Base-by-base conservation (phyloP, 2,329 filamentous ascomycete species). In the Xylariaceae sp. region DNA sequence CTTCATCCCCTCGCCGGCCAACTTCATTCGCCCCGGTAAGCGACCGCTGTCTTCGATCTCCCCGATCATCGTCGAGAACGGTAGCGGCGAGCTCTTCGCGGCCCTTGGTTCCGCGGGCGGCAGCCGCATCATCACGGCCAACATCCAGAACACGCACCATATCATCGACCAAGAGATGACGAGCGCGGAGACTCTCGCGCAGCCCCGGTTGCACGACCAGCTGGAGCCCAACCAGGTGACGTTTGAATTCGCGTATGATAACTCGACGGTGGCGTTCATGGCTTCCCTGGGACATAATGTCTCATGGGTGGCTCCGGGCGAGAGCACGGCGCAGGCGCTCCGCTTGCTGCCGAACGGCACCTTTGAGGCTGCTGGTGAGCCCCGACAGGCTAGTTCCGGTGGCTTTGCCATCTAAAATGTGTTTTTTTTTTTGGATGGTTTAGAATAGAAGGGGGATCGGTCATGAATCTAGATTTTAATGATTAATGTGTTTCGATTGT, bases 321-420 rank as follows among this genome's bases (percentile, higher is more conserved):
- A 77, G 63, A 92, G 87, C 64, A 78, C 85, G 0, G 89, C 86
- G 0, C 91, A 96, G 71, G 86, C 81, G 0, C 70, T 96, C 60
- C 78, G 85, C 51, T 71, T 83, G 57, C 65, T 88, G 56, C 66
- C 69, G 9, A 86, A 91, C 68, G 79, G 80, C 0, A 74, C 73
- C 0, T 95, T 95, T 69, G 88, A 92, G 69, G 89, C 89, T 0
- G 88, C 85, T 0, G 84, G 88, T 0, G 91, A 95, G 72, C 88
- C 89, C n/a, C 81, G 91, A 60, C 89, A 94, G 74, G 65, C 72
- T 32, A 85, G 87, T 64, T 90, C 87, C 12, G 89, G 83, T 2
- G 89, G 88, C 0, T 83, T 81, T 53, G 73, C 74, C 0, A 70
- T 79, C 4, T 80, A 61, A 19, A 19, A 19, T 19, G 19, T 19